These are phyloP conservation scores for Pythium chondricola DNA, from an alignment of 352 stramenopile species.

Conservation along the genomic window DNA sequence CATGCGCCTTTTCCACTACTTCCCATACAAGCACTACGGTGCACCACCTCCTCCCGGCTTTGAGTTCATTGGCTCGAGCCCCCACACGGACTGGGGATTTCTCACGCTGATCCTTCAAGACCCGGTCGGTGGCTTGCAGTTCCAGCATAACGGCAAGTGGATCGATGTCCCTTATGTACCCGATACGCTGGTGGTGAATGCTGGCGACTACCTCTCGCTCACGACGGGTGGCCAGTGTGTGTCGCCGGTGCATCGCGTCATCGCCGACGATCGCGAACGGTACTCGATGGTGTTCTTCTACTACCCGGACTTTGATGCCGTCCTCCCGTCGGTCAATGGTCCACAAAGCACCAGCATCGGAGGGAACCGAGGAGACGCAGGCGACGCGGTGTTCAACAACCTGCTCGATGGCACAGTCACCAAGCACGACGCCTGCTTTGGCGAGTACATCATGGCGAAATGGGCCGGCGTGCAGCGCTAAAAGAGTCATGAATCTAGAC, in stretches of 20 bases:
- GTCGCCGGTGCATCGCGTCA: slow-evolving; percentile 69
- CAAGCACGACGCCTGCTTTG: slow-evolving; percentile 54
- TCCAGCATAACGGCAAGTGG: slow-evolving; percentile 67
- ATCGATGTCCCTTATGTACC: slow-evolving; percentile 68
- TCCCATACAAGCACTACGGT: slow-evolving; percentile 60
- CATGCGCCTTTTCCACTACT: slow-evolving; percentile 84
- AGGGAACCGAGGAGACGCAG: slow-evolving; percentile 24
- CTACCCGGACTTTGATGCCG: slow-evolving; percentile 73
- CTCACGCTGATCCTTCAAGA: slow-evolving; percentile 83
- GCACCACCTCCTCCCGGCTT: slow-evolving; percentile 35
- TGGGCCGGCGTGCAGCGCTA: slow-evolving; percentile 67
- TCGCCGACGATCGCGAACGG: slow-evolving; percentile 62
- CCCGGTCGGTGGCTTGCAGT: slow-evolving; percentile 55
- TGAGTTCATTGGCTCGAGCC: slow-evolving; percentile 76
- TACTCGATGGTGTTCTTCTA: slow-evolving; percentile 86
- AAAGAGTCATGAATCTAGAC: not conserved
- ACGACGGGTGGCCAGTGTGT: slow-evolving; percentile 54
- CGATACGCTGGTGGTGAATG: slow-evolving; percentile 68
- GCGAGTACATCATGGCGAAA: slow-evolving; percentile 81
- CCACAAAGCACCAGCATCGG: slow-evolving; percentile 31
- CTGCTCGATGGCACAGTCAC: slow-evolving; percentile 58
- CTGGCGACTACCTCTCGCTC: slow-evolving; percentile 78
- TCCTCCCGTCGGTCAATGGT: slow-evolving; percentile 35
- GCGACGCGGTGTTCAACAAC: slow-evolving; percentile 54
- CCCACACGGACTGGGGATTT: slow-evolving; percentile 82